phyloP scores from a whole-genome alignment of 352 stramenopile genomes.

The Phytopythium montanum region DNA sequence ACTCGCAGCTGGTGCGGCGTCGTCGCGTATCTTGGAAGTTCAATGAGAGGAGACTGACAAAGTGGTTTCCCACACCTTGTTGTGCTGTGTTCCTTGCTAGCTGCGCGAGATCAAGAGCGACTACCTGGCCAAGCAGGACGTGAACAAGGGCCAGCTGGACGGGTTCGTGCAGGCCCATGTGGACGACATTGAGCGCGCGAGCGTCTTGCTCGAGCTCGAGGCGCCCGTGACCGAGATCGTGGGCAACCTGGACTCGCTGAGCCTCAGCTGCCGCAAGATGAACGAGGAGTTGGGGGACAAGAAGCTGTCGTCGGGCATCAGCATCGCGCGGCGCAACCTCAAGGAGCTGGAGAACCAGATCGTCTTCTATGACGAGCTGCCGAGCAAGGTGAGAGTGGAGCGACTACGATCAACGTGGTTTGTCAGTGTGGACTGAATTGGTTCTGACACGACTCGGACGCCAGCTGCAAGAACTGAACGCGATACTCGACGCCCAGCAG shows the following conservation, averaged over 20 bases:
- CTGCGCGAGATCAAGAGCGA: constrained; percentile 85
- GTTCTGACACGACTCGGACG: background rate
- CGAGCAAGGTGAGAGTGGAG: constrained; percentile 34
- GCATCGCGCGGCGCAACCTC: constrained; percentile 75
- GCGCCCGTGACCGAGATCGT: constrained; percentile 63
- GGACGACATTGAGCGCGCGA: constrained; percentile 83
- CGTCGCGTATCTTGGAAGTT: too few species aligned
- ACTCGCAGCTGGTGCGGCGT: constrained; percentile 60
- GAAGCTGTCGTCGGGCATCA: constrained; percentile 73
- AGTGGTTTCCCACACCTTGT: background rate
- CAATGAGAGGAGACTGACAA: background rate
- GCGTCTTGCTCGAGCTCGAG: constrained; percentile 61
- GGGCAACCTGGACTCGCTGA: constrained; percentile 47
- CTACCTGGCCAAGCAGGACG: constrained; percentile 71
- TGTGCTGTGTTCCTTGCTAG: constrained; percentile 12
- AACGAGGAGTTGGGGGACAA: constrained; percentile 83
- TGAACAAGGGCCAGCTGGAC: constrained; percentile 66
- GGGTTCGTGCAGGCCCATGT: constrained; percentile 74
- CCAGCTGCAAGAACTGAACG: constrained; percentile 38
- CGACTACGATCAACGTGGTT: background rate
- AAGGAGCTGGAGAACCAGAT: constrained; percentile 81
- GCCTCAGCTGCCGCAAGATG: constrained; percentile 68
- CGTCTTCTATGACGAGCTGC: constrained; percentile 79
- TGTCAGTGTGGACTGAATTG: background rate
- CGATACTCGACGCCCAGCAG: constrained; percentile 42